Evolutionary conservation across 768 basidiomycete genomes (phyloP).

Genomic region (Psilocybe sp.): DNA sequence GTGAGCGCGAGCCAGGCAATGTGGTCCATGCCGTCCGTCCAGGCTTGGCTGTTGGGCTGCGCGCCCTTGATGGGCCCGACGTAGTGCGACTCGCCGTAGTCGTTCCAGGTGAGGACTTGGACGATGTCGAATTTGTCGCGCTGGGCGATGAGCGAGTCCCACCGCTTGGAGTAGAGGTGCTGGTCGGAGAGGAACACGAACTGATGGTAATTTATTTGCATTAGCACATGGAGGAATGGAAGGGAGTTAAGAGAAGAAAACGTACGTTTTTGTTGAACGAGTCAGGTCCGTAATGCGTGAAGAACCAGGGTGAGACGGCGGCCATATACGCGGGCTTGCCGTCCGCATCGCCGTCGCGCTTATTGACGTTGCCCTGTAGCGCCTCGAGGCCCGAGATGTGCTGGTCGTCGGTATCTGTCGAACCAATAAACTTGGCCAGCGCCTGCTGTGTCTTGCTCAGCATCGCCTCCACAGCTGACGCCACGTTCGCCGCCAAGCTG

Average conservation of each 20-base stretch:
- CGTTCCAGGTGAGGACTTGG: slow-evolving; percentile 68
- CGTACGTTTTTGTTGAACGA: slow-evolving; percentile 73
- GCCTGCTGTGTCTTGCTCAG: slow-evolving; percentile 23
- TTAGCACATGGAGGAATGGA: not conserved
- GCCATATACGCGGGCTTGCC: slow-evolving; percentile 41
- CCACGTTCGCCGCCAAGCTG: slow-evolving; percentile 12
- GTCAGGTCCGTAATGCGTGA: slow-evolving; percentile 68
- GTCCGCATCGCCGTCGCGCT: slow-evolving; percentile 23
- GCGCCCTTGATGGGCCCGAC: slow-evolving; percentile 73
- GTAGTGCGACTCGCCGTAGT: slow-evolving; percentile 78
- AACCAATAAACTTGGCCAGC: slow-evolving; percentile 40
- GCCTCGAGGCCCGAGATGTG: slow-evolving; percentile 46
- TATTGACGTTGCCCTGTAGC: slow-evolving; percentile 20
- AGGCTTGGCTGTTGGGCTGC: slow-evolving; percentile 68
- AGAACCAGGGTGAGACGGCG: slow-evolving; percentile 74
- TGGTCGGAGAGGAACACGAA: slow-evolving; percentile 67
- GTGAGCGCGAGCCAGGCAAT: slow-evolving; percentile 65
- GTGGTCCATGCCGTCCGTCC: slow-evolving; percentile 69
- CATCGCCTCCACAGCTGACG: slow-evolving; percentile 15
- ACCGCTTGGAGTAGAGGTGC: slow-evolving; percentile 63
- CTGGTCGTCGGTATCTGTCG: slow-evolving; percentile 48
- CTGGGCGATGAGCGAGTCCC: slow-evolving; percentile 61
- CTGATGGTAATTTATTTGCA: slow-evolving; percentile 24
- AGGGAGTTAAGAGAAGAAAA: not conserved
- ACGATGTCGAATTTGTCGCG: slow-evolving; percentile 59